These are phyloP conservation scores for Exophiala sideris DNA, from an alignment of 2,329 filamentous ascomycete species.

Conservation along the genomic window DNA sequence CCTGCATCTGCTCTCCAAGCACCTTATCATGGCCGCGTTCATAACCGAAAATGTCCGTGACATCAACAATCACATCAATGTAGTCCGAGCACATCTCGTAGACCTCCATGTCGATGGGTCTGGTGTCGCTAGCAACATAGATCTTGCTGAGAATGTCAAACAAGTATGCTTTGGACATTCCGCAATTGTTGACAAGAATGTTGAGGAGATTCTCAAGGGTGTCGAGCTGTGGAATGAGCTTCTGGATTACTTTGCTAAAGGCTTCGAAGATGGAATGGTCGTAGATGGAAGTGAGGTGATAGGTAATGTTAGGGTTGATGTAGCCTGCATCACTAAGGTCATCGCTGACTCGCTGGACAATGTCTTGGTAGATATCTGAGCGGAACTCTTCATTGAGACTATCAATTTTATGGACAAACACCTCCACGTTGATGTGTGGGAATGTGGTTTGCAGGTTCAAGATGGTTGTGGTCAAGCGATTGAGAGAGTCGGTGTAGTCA, in stretches of 20 bases:
- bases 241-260: slow-evolving; percentile 97
- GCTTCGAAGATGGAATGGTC: slow-evolving; percentile 98
- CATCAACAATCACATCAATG: slow-evolving; percentile 96
- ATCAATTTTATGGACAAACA: slow-evolving; percentile 99
- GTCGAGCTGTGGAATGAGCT: slow-evolving; percentile 87
- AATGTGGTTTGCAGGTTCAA: slow-evolving; percentile 83
- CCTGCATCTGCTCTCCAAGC: slow-evolving; percentile 46
- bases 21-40: slow-evolving; percentile 32
- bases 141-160: slow-evolving; percentile 98
- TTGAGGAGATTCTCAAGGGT: slow-evolving; percentile 93
- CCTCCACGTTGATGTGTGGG: slow-evolving; percentile 92
- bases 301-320: slow-evolving; percentile 89
- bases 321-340: slow-evolving; percentile 90
- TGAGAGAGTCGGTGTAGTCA: slow-evolving; percentile 90
- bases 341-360: slow-evolving; percentile 93
- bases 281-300: slow-evolving; percentile 96
- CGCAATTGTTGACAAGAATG: slow-evolving; percentile 86
- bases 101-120: slow-evolving; percentile 87
- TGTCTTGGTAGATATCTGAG: slow-evolving; percentile 91
- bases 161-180: slow-evolving; percentile 96
- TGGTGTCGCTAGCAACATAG: slow-evolving; percentile 94
- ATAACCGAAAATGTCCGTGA: slow-evolving; percentile 90
- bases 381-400: slow-evolving; percentile 97
- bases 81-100: slow-evolving; percentile 99
- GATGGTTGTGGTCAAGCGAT: slow-evolving; percentile 82